Percentiles rank a stretch among this genome's conserved stretches.
phyloP scores from a whole-genome alignment of 208 protist species.

The Acanthamoeba polyphaga region DNA sequence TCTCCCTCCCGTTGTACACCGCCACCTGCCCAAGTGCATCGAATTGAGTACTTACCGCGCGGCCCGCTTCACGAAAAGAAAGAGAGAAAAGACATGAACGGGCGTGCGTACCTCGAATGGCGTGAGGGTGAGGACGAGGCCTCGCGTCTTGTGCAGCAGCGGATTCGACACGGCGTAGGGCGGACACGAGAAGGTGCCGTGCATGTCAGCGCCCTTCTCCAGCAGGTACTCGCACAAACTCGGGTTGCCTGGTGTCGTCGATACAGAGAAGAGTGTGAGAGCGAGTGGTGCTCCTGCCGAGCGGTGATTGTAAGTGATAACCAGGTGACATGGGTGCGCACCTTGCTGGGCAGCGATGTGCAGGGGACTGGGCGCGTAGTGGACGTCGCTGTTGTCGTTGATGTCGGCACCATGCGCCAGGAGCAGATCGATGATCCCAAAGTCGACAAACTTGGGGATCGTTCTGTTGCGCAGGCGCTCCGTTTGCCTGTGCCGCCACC shows the following conservation, averaged over 20 bases:
- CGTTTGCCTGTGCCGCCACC: background rate
- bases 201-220: constrained; percentile 29
- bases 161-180: constrained; percentile 13
- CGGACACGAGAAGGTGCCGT: constrained; percentile 34
- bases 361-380: constrained; percentile 24
- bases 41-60: background rate
- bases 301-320: too few species aligned
- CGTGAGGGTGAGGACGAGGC: constrained; percentile 16
- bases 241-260: background rate
- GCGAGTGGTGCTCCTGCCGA: background rate
- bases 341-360: constrained; percentile 37
- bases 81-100: too few species aligned
- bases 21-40: background rate
- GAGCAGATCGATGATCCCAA: constrained; percentile 22
- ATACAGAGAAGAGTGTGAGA: too few species aligned
- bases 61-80: background rate
- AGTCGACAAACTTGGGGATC: constrained; percentile 35
- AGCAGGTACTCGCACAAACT: background rate
- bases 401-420: constrained; percentile 16
- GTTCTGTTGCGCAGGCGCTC: constrained; percentile 35
- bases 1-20: constrained; percentile 7
- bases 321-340: background rate
- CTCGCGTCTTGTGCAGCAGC: constrained; percentile 33
- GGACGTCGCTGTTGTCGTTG: constrained; percentile 25
- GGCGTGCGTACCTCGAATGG: background rate